A percentile compares a stretch with the other conserved stretches of the same genome.
These are phyloP conservation scores for Agrocybe pediades DNA, from an alignment of 768 basidiomycete species.

Conservation along the genomic window DNA sequence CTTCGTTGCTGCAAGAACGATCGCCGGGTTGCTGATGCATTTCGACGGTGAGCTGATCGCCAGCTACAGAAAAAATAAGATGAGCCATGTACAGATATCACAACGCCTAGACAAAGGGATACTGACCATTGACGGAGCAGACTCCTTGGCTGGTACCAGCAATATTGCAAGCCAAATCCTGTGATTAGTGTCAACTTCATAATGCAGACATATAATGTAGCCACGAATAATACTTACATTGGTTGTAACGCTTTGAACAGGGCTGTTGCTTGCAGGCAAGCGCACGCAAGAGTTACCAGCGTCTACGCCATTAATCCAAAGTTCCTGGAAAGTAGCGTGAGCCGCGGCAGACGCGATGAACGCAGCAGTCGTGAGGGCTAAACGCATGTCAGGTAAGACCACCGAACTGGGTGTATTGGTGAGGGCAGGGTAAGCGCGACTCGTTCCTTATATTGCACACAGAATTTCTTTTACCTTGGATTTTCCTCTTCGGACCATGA, in stretches of 20 bases:
- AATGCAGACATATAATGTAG: background rate
- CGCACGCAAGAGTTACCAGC: slow-evolving; percentile 49
- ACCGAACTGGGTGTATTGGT: background rate
- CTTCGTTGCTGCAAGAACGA: slow-evolving; percentile 45
- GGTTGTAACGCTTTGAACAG: slow-evolving; percentile 42
- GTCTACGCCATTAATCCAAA: slow-evolving; percentile 55
- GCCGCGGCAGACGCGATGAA: slow-evolving; percentile 42
- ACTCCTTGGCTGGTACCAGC: slow-evolving; percentile 33
- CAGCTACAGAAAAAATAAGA: slow-evolving; percentile 29
- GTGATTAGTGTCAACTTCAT: background rate
- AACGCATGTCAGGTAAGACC: slow-evolving; percentile 27
- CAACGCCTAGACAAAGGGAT: background rate
- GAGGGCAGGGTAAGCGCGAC: background rate
- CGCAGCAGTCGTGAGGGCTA: slow-evolving; percentile 31
- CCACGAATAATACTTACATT: slow-evolving; percentile 22
- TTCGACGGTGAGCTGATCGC: slow-evolving; percentile 50
- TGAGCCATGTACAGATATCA: background rate
- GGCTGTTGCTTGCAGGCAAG: slow-evolving; percentile 45
- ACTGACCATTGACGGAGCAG: slow-evolving; percentile 44
- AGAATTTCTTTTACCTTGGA: background rate
- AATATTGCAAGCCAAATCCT: slow-evolving; percentile 54
- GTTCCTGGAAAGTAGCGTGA: slow-evolving; percentile 55
- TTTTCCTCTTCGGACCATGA: background rate
- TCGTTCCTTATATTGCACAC: background rate
- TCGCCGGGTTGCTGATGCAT: slow-evolving; percentile 55